Base-by-base conservation (phyloP, 805 yeast species). In the Wickerhamiella spandovensis region DNA sequence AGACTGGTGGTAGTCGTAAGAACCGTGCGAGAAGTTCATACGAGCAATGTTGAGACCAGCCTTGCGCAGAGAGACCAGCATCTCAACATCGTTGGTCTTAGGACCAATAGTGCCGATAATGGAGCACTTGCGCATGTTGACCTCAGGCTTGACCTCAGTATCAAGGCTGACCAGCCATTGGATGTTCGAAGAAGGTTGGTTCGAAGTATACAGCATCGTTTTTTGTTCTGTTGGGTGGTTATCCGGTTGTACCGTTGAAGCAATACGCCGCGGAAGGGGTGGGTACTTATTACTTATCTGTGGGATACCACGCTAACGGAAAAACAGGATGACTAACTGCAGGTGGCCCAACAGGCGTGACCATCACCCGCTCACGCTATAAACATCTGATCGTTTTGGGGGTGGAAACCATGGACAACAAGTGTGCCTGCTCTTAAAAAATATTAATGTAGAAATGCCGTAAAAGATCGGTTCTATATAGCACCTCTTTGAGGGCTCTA, bases 101-200 rank as follows among this genome's bases (percentile, higher is more conserved):
- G 98, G 98, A 64, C 98, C 98, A 71, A 92, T 92, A 61, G 98
- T 92, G 69, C 97, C 97, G 66, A 92, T 89, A 72, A 92, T 92
- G 56, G 97, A 84, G 55, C 96, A 84, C 71, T 96, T 87, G 74
- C 98, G 88, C 67, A 75, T 75, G 69, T 78, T 78, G 67, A 78
- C 74, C 67, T 83, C 84, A 55, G 95, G 94, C 63, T 82, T 78
- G 59, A 77, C 77, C 58, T 75, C 68, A 59, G 81, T 76, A 72
- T 88, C 81, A 67, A 88, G 79, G 61, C 78, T 71, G 63, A 86
- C 75, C 70, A 89, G 78, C 96, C 96, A 89, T 66, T 79, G 79
- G 67, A 88, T 68, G 71, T 61, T 56, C 49, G 70, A 64, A 50
- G 55, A 53, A 37, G 70, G 65, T 48, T 56, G 50, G 53, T 59